Evolutionary conservation across 2,329 filamentous ascomycete genomes (phyloP).

Genomic region (Pseudogymnoascus sp.): DNA sequence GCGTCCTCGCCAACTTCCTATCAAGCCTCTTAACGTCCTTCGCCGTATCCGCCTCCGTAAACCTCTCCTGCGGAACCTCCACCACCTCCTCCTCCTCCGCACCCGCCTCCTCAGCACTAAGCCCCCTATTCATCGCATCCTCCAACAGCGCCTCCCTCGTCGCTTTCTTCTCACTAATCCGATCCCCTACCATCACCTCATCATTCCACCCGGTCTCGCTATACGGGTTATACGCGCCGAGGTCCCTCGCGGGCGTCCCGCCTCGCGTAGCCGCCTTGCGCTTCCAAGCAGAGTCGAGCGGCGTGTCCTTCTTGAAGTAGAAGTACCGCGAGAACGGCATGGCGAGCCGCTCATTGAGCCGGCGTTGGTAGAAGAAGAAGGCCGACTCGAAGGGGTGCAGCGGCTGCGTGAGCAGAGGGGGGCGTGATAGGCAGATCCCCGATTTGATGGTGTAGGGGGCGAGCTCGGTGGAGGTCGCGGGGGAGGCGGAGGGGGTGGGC

Average conservation of each 20-base stretch:
- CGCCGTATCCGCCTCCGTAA: constrained; percentile 69
- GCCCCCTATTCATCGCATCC: constrained; percentile 57
- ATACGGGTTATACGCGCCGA: constrained; percentile 75
- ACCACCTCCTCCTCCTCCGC: constrained; percentile 48
- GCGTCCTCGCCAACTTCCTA: constrained; percentile 66
- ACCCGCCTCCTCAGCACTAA: constrained; percentile 31
- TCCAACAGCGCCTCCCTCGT: constrained; percentile 61
- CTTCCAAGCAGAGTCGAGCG: constrained; percentile 80
- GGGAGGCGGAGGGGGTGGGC: constrained; percentile 18
- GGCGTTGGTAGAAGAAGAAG: constrained; percentile 95
- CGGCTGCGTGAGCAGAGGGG: constrained; percentile 76
- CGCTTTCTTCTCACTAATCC: constrained; percentile 53
- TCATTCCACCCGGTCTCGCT: constrained; percentile 76
- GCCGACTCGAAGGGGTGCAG: constrained; percentile 84
- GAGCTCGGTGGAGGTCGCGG: constrained; percentile 10
- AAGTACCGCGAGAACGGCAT: constrained; percentile 84
- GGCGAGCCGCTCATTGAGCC: constrained; percentile 84
- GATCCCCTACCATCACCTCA: constrained; percentile 70
- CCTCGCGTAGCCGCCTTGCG: constrained; percentile 68
- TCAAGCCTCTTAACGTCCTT: constrained; percentile 73
- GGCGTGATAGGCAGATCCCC: constrained; percentile 77
- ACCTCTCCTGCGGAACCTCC: constrained; percentile 59
- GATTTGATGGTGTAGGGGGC: constrained; percentile 41
- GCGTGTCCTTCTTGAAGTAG: constrained; percentile 89
- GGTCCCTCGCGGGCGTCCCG: constrained; percentile 69